Conservation (phyloP, 768 basidiomycete species). For the Calocybe cyanea region DNA sequence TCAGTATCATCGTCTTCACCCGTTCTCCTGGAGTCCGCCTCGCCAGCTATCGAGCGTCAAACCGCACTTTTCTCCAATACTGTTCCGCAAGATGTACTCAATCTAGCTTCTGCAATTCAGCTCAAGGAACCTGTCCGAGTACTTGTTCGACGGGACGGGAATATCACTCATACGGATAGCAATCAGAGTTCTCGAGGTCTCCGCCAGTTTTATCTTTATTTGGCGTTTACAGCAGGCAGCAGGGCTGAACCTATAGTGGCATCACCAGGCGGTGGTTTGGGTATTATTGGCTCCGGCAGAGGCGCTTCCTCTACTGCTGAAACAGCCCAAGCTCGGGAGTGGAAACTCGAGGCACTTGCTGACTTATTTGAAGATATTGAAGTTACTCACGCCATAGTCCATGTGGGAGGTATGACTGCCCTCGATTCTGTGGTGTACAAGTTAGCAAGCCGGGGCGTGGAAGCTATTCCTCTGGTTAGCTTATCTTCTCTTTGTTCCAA, state of each 20-base stretch:
- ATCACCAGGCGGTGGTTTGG: slow-evolving; percentile 56
- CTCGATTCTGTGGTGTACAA: slow-evolving; percentile 91
- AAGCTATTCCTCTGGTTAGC: slow-evolving; percentile 83
- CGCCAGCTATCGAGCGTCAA: slow-evolving; percentile 67
- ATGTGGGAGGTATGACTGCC: slow-evolving; percentile 84
- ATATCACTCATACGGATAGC: slow-evolving; percentile 65
- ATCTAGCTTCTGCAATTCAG: slow-evolving; percentile 89
- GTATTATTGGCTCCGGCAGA: slow-evolving; percentile 93
- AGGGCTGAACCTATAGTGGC: slow-evolving; percentile 51
- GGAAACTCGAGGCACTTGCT: slow-evolving; percentile 90
- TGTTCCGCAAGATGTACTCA: slow-evolving; percentile 95
- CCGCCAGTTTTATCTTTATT: slow-evolving; percentile 94
- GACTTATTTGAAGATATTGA: slow-evolving; percentile 90
- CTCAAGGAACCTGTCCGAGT: slow-evolving; percentile 96
- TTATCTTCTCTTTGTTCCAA: slow-evolving; percentile 5
- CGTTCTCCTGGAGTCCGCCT: slow-evolving; percentile 31
- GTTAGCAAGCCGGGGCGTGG: slow-evolving; percentile 77
- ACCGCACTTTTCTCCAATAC: slow-evolving; percentile 97
- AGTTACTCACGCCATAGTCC: slow-evolving; percentile 75
- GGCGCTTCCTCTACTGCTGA: slow-evolving; percentile 70
- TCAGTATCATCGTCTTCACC: slow-evolving; percentile 48
- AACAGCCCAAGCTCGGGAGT: slow-evolving; percentile 83
- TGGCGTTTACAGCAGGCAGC: slow-evolving; percentile 88
- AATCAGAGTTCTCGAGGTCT: slow-evolving; percentile 74
- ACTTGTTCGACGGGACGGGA: slow-evolving; percentile 90